These are phyloP conservation scores for Reticulascus tulasneorum DNA, from an alignment of 2,329 filamentous ascomycete species.

Conservation along the genomic window DNA sequence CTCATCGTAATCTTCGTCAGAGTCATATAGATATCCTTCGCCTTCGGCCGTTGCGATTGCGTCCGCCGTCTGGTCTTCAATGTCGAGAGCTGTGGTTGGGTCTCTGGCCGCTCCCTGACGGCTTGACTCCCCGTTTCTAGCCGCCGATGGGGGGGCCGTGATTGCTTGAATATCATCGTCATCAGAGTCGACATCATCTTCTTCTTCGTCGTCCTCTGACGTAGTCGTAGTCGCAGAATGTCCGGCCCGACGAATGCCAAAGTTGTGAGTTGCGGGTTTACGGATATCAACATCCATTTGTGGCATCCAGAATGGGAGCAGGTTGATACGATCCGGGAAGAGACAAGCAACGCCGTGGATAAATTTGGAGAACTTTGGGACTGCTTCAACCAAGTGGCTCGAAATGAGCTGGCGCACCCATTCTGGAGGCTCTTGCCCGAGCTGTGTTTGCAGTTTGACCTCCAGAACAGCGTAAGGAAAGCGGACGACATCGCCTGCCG, in stretches of 20 bases:
- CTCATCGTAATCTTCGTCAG: constrained; percentile 75
- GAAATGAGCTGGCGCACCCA: constrained; percentile 94
- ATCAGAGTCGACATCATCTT: constrained; percentile 53
- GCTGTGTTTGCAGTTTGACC: constrained; percentile 95
- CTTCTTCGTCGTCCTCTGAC: constrained; percentile 72
- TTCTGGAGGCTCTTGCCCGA: constrained; percentile 89
- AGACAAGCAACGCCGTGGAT: constrained; percentile 90
- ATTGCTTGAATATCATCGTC: constrained; percentile 24
- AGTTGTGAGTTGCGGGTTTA: constrained; percentile 82
- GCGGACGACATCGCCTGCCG: constrained; percentile 76
- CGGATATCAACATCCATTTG: constrained; percentile 98
- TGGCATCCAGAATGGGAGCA: constrained; percentile 95
- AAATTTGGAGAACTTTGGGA: constrained; percentile 99
- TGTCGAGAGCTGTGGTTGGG: constrained; percentile 49
- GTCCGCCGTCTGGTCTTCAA: constrained; percentile 78
- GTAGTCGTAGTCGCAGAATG: constrained; percentile 74
- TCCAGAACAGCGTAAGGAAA: constrained; percentile 97
- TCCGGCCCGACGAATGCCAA: constrained; percentile 80
- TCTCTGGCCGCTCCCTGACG: constrained; percentile 29
- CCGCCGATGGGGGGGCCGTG: constrained; percentile 3
- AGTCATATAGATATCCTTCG: constrained; percentile 87
- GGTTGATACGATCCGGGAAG: constrained; percentile 80
- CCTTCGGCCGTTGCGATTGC: constrained; percentile 50
- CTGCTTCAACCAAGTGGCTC: constrained; percentile 95
- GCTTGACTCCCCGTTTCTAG: constrained; percentile 31